These are phyloP conservation scores for Dimocarpus longan DNA, from an alignment of 345 rosid genomes.

Conservation along the genomic window DNA sequence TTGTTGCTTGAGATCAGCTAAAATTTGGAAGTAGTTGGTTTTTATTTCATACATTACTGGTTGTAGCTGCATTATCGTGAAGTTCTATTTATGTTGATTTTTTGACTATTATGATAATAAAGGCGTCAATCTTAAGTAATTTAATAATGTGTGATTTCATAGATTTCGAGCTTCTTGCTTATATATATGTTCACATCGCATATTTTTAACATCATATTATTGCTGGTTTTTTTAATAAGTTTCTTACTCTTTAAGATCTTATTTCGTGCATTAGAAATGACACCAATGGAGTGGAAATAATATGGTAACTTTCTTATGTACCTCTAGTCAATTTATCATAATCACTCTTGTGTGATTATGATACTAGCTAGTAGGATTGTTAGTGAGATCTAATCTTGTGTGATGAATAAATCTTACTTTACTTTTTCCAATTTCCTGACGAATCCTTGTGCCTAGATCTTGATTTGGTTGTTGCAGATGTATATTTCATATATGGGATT, in stretches of 20 bases:
- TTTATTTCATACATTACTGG: neutral
- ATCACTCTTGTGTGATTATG: no score
- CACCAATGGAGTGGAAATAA: neutral
- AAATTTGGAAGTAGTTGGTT: neutral
- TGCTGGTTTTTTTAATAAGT: constrained; percentile 24
- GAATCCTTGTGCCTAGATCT: neutral
- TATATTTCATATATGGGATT: constrained; percentile 8
- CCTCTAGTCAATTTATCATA: neutral
- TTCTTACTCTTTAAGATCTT: constrained; percentile 13
- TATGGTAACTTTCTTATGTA: no score
- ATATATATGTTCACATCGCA: neutral
- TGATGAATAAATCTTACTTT: neutral
- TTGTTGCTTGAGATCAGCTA: neutral
- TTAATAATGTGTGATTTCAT: neutral
- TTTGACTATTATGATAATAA: neutral
- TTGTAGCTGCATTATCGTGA: neutral
- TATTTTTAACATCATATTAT: neutral
- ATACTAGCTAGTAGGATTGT: no score
- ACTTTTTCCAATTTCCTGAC: neutral
- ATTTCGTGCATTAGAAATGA: neutral
- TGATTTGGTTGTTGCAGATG: constrained; percentile 28
- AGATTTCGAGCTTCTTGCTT: neutral
- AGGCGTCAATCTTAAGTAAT: neutral
- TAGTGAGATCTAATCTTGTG: no score
- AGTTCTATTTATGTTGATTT: neutral